Conservation (phyloP, 2,329 filamentous ascomycete species). For the Nemania diffusa region DNA sequence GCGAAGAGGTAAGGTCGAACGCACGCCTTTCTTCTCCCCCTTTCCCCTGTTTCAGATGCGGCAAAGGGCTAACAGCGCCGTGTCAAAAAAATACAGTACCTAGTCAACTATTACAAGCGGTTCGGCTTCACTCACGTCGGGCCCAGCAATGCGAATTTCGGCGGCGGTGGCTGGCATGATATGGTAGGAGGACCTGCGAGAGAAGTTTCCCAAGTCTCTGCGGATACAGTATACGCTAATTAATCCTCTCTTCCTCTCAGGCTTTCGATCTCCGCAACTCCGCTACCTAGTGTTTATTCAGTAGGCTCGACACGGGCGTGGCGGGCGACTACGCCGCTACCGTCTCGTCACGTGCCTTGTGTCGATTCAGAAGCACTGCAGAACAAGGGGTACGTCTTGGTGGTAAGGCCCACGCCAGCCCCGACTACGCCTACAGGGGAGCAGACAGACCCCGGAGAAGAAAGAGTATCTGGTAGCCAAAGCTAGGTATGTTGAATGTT, state of each 20-base stretch:
- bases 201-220: neutral
- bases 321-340: no score
- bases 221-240: neutral
- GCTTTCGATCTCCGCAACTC: constrained; percentile 22
- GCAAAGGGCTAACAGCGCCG: neutral
- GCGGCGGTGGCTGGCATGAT: constrained; percentile 83
- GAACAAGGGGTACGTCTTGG: no score
- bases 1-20: constrained; percentile 69
- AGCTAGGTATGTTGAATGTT: no score
- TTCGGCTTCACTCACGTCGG: constrained; percentile 78
- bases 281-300: neutral
- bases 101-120: constrained; percentile 80
- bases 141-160: constrained; percentile 75
- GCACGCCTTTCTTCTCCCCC: neutral
- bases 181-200: constrained; percentile 68
- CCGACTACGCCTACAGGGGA: no score
- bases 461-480: no score
- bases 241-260: neutral
- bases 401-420: no score
- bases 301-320: neutral
- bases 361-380: no score
- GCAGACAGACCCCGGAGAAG: no score
- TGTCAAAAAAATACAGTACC: constrained; percentile 55
- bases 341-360: no score
- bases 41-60: neutral